Base-by-base conservation (phyloP, 768 basidiomycete species). In the Terana coerulea region DNA sequence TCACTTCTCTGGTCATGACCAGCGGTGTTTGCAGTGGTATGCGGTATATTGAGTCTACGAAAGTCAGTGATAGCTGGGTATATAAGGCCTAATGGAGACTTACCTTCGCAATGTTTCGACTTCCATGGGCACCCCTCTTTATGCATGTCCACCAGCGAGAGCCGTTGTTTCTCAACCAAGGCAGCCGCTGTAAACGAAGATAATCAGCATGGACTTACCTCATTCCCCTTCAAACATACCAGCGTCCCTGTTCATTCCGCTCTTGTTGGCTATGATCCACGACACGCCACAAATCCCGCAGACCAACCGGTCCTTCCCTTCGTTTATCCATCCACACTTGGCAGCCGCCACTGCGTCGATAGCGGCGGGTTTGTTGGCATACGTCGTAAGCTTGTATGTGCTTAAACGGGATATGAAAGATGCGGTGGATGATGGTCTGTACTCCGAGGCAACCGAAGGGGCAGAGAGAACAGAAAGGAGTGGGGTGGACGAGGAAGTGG, bases 51-150 rank as follows among this genome's bases (percentile, higher is more conserved):
- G 83, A 82, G 39, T 77, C 88, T 76, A 51, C 15, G 14, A 8
- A 28, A 48, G 52, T 29, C 9, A 48, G 46, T 54, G 10, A 22
- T 58, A 40, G 22, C 22, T 3, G 35, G 15, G 25, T 22, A n/a
- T 9, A 3, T n/a, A 14, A 22, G 8, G 4, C 11, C 19, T 17
- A n/a, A 5, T 26, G 37, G 17, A 3, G n/a, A 65, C 81, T 55
- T 60, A 92, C 90, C 70, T 65, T 91, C 87, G 58, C 90, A 91
- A 63, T 92, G 91, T 50, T 80, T 78, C 44, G 76, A 72, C 64
- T 80, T 88, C 91, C 91, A 93, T 2, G 91, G 90, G 61, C 91
- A 93, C 0, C 87, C 86, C 39, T 81, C 75, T 65, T 91, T 91
- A 64, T 93, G 91, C 61, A 77, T 76, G 3, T 79, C 77, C 1